phyloP scores from a whole-genome alignment of 768 basidiomycete species.

The Collybiopsis luxurians region DNA sequence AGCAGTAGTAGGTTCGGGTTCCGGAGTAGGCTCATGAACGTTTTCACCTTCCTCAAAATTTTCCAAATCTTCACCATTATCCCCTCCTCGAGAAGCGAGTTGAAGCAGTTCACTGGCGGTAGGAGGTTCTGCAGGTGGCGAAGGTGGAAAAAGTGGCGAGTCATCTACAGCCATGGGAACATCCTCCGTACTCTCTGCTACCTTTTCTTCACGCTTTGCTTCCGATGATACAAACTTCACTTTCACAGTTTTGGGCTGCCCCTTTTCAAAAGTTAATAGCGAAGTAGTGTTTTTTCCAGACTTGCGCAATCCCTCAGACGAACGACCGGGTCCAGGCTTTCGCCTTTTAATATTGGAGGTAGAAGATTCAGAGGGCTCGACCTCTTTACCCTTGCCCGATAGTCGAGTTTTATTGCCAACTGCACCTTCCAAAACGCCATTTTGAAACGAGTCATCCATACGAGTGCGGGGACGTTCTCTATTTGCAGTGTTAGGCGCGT shows the following conservation, averaged over 20 bases:
- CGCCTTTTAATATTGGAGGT: conserved; percentile 16
- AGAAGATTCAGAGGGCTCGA: neutral
- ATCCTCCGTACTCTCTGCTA: neutral
- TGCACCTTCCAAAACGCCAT: conserved; percentile 30
- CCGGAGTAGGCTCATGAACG: conserved; percentile 6
- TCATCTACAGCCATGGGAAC: conserved; percentile 15
- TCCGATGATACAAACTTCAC: conserved; percentile 31
- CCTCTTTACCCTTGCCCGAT: neutral
- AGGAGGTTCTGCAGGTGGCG: conserved; percentile 18
- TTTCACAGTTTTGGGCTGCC: conserved; percentile 48
- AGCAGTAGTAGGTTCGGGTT: conserved; percentile 5
- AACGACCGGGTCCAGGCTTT: conserved; percentile 51
- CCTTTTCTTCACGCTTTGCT: neutral
- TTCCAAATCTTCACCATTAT: conserved; percentile 39
- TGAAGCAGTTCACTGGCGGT: conserved; percentile 46
- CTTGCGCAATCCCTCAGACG: conserved; percentile 36
- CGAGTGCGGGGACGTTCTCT: conserved; percentile 54
- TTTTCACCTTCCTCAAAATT: conserved; percentile 54
- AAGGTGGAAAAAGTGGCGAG: conserved; percentile 7
- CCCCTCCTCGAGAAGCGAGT: conserved; percentile 43
- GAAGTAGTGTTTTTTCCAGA: conserved; percentile 43
- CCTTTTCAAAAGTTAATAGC: conserved; percentile 52
- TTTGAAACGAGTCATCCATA: conserved; percentile 41
- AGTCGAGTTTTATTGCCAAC: conserved; percentile 52
- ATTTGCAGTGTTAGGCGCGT: conserved; percentile 32